Conservation (phyloP, 139 green algal species). For the Asterochloris erici region DNA sequence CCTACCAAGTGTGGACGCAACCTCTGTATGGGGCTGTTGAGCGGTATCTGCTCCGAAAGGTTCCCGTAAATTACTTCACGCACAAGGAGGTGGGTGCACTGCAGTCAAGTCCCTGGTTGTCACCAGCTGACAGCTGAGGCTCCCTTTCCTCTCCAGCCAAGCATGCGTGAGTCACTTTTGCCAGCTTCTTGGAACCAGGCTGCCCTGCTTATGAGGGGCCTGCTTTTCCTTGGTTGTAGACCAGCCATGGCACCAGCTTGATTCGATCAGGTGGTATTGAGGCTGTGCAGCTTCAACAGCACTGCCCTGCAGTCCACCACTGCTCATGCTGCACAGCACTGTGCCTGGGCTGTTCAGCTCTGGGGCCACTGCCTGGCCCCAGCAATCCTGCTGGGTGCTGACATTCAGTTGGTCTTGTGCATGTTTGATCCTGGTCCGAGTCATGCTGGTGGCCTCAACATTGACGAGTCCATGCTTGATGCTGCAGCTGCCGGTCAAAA, state of each 20-base stretch:
- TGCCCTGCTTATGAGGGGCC: no score
- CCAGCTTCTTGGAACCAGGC: no score
- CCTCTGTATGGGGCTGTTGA: constrained; percentile 8
- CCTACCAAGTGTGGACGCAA: constrained; percentile 21
- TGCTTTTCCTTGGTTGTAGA: not conserved
- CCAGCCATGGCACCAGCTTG: not conserved
- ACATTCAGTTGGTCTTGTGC: no score
- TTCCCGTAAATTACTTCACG: constrained; percentile 4
- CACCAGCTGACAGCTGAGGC: not conserved
- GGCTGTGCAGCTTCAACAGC: not conserved
- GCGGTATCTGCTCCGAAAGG: not conserved
- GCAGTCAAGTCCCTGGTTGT: not conserved
- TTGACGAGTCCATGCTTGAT: no score
- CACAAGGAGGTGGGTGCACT: constrained; percentile 4
- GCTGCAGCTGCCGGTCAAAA: not conserved
- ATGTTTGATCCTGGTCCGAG: no score
- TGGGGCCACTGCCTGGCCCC: not conserved
- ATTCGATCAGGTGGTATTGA: not conserved
- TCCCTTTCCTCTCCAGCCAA: no score
- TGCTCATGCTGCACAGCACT: not conserved
- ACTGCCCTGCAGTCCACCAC: not conserved
- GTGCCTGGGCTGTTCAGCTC: not conserved
- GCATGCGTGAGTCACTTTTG: no score
- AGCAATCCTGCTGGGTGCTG: no score
- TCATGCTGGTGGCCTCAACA: no score